phyloP scores from a whole-genome alignment of 2,329 filamentous ascomycete genomes.

The Lithohypha guttulata region DNA sequence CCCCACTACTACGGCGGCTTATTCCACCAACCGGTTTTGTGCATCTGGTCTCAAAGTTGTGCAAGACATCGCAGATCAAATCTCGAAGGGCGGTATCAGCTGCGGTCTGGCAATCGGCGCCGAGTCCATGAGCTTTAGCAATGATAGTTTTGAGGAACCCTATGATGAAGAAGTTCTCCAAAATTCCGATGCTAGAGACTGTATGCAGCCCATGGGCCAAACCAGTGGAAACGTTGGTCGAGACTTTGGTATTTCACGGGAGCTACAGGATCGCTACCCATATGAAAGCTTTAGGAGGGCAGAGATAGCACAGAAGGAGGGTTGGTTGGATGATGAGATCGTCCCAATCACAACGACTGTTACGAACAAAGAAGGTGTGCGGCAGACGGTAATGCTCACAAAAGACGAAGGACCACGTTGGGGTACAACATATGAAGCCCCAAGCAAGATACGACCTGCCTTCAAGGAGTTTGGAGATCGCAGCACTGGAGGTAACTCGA shows the following conservation, averaged over 20 bases:
- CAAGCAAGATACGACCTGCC: constrained; percentile 76
- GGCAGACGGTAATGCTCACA: constrained; percentile 65
- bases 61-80: constrained; percentile 86
- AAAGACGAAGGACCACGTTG: constrained; percentile 84
- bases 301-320: constrained; percentile 79
- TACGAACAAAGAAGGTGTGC: constrained; percentile 72
- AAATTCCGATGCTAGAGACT: constrained; percentile 70
- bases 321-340: constrained; percentile 91
- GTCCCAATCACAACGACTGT: constrained; percentile 71
- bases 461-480: constrained; percentile 81
- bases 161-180: constrained; percentile 68
- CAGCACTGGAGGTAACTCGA: constrained; percentile 87
- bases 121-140: constrained; percentile 72
- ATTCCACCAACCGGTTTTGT: constrained; percentile 88
- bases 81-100: constrained; percentile 68
- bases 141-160: constrained; percentile 57
- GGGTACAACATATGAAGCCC: constrained; percentile 72
- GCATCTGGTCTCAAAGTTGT: constrained; percentile 91
- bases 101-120: constrained; percentile 79
- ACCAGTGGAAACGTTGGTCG: constrained; percentile 90
- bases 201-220: constrained; percentile 94
- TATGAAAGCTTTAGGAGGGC: constrained; percentile 80
- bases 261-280: constrained; percentile 73
- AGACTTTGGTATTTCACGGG: constrained; percentile 75
- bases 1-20: constrained; percentile 76